A percentile compares a stretch with the other conserved stretches of the same genome.
These are phyloP conservation scores for Monosporascus sp. DNA, from an alignment of 2,329 filamentous ascomycete genomes.

Conservation along the genomic window DNA sequence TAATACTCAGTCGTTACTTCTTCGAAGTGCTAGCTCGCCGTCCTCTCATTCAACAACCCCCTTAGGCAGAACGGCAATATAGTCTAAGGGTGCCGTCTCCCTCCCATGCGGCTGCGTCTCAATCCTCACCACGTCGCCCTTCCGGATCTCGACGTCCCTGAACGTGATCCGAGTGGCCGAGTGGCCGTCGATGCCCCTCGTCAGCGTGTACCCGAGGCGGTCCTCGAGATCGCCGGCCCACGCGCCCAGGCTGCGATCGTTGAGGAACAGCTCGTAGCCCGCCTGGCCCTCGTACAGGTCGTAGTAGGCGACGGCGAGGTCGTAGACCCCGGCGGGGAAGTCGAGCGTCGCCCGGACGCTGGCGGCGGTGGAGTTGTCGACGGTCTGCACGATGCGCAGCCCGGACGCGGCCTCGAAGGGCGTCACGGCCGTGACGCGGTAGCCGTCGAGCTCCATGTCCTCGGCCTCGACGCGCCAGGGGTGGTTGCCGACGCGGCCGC, in stretches of 20 bases:
- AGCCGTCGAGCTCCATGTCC: slow-evolving; percentile 55
- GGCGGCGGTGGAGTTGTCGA: slow-evolving; percentile 44
- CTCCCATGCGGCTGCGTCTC: slow-evolving; percentile 52
- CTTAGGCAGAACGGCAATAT: slow-evolving; percentile 55
- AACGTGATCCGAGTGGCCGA: slow-evolving; percentile 59
- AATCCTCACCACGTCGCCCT: slow-evolving; percentile 26
- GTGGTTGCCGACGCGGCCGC: slow-evolving; percentile 53
- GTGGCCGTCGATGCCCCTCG: slow-evolving; percentile 57
- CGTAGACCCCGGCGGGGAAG: slow-evolving; percentile 50
- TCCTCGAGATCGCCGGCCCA: slow-evolving; percentile 60
- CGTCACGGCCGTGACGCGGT: slow-evolving; percentile 45
- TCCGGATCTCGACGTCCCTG: slow-evolving; percentile 14
- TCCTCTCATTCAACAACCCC: slow-evolving; percentile 46
- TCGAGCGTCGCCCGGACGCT: slow-evolving; percentile 41
- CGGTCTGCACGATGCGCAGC: slow-evolving; percentile 49
- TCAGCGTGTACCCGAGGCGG: slow-evolving; percentile 52
- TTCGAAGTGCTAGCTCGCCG: too few species aligned
- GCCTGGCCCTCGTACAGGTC: slow-evolving; percentile 56
- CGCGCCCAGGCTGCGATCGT: slow-evolving; percentile 44
- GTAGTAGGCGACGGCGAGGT: slow-evolving; percentile 62
- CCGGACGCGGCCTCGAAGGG: slow-evolving; percentile 58
- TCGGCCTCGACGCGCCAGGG: slow-evolving; percentile 66
- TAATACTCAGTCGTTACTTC: too few species aligned
- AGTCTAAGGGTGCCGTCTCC: slow-evolving; percentile 63
- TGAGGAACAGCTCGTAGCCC: slow-evolving; percentile 49